These are phyloP conservation scores for Globisporangium perplexum DNA, from an alignment of 352 stramenopile genomes.

Conservation along the genomic window DNA sequence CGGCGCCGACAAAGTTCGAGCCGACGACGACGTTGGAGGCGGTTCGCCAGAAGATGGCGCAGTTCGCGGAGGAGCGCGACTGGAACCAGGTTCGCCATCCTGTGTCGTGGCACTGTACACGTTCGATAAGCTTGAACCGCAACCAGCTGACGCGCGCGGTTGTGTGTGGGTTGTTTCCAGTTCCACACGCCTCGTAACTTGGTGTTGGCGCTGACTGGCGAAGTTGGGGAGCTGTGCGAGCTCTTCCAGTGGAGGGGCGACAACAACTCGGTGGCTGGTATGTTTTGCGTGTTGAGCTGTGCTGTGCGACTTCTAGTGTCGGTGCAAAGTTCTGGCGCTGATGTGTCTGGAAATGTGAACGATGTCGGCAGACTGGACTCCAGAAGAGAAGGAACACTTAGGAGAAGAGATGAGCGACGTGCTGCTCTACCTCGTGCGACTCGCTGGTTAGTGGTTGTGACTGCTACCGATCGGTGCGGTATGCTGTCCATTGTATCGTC, in stretches of 20 bases:
- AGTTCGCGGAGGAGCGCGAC: conserved; percentile 55
- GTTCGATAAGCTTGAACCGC: neutral
- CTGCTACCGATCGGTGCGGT: neutral
- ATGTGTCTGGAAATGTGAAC: neutral
- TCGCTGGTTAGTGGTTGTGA: conserved; percentile 53
- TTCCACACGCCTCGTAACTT: conserved; percentile 89
- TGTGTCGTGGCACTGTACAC: neutral
- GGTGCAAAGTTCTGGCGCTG: neutral
- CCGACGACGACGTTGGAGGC: conserved; percentile 49
- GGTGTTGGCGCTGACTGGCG: conserved; percentile 90
- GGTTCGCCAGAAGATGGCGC: conserved; percentile 43
- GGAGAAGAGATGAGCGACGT: conserved; percentile 97
- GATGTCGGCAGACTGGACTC: conserved; percentile 45
- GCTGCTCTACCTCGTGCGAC: conserved; percentile 94
- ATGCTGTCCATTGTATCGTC: neutral
- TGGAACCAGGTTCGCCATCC: conserved; percentile 42
- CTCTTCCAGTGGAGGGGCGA: conserved; percentile 95
- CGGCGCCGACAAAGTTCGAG: conserved; percentile 29
- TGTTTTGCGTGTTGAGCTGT: conserved; percentile 21
- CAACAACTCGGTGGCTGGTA: conserved; percentile 25
- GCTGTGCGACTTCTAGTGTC: neutral
- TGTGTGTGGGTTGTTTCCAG: conserved; percentile 6
- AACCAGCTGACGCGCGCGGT: neutral
- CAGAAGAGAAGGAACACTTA: conserved; percentile 86
- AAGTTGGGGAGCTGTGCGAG: conserved; percentile 94